Conservation (phyloP, 306 rosid species). For the Fagus crenata region DNA sequence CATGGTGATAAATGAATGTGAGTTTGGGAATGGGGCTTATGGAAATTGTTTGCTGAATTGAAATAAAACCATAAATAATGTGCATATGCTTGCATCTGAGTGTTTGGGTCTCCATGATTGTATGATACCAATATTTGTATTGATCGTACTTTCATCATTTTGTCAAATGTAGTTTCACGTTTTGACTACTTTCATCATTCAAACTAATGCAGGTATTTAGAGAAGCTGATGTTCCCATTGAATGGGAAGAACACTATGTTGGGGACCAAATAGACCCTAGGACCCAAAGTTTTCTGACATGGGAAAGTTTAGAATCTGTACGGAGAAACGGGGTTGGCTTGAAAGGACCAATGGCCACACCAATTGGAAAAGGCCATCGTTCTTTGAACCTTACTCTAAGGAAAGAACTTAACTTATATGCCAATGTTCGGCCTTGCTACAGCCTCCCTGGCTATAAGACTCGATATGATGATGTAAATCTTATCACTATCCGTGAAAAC, state of each 20-base stretch:
- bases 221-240: slow-evolving; percentile 82
- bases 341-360: slow-evolving; percentile 99
- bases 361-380: slow-evolving; percentile 97
- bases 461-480: slow-evolving; percentile 82
- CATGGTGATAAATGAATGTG: background rate
- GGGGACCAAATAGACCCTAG: slow-evolving; percentile 77
- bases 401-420: slow-evolving; percentile 93
- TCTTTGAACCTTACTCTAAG: slow-evolving; percentile 94
- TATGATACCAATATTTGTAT: background rate
- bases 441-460: slow-evolving; percentile 97
- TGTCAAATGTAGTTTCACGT: background rate
- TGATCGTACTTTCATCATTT: background rate
- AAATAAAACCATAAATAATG: background rate
- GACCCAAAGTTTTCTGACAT: slow-evolving; percentile 91
- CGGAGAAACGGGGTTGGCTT: slow-evolving; percentile 76
- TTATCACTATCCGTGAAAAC: slow-evolving; percentile 94
- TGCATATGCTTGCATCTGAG: background rate
- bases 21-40: background rate
- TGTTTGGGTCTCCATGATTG: background rate
- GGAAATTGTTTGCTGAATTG: background rate
- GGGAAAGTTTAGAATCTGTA: slow-evolving; percentile 97
- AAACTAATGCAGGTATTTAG: slow-evolving; percentile 52
- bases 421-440: slow-evolving; percentile 95
- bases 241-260: slow-evolving; percentile 97
- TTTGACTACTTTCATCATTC: background rate